Evolutionary conservation across 2,329 filamentous ascomycete species (phyloP), one percentile per base, ranked within the genome.

Genomic region (Arthrobotrys pseudoclavata): DNA sequence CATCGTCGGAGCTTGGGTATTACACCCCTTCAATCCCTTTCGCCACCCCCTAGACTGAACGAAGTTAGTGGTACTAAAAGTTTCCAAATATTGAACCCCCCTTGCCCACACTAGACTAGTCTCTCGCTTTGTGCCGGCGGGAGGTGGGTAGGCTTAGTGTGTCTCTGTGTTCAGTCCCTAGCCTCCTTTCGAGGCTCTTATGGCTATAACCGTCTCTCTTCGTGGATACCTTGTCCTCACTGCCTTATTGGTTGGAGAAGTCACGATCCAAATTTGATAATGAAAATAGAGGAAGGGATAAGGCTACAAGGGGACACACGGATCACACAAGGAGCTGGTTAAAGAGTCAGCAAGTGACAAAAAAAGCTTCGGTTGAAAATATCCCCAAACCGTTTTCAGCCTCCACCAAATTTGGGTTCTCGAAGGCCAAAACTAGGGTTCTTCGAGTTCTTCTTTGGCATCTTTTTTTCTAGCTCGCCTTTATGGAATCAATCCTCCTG

Each of bases 111-210:
- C 22, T 60, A 42, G 18, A 26, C 55, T 48, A 1, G 24, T 34
- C 24, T 57, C 68, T 72, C 69, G 69, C 69, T 66, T 66, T 72
- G 60, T 66, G 61, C 69, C 69, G 69, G 50, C 69, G 60, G 69
- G 45, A 66, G 45, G 47, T 18, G 45, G n/a, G 55, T 29, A 31
- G 53, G 55, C 55, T 60, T 60, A 10, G 55, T 40, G 20, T 42
- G 55, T 60, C 34, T 15, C 10, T 60, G 20, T 63, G 45, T 66
- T 37, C 64, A 24, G 26, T 37, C 50, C 37, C 13, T 72, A 72
- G 60, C 69, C 60, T 66, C 50, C 22, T 62, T 55, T 48, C 34
- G 50, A 72, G 69, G 50, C 69, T 66, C 68, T 72, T 57, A 26
- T 34, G 24, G 31, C 20, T 57, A 34, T 42, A 60, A 22, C 18